These are phyloP conservation scores for Geum urbanum DNA, from an alignment of 306 rosid species.

Conservation along the genomic window DNA sequence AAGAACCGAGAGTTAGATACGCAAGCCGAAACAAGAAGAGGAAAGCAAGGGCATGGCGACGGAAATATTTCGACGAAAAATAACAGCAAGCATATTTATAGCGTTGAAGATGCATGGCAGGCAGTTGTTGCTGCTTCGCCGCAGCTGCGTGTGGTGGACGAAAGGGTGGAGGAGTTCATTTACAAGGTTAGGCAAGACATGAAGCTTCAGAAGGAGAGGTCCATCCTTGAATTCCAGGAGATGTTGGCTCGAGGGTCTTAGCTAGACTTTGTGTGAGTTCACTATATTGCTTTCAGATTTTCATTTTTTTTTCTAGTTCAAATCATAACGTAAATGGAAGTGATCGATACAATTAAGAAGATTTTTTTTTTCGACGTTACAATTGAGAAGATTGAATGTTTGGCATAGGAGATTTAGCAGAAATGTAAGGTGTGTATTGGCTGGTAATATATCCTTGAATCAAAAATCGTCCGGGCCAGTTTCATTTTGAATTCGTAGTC, in stretches of 20 bases:
- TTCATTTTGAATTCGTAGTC: no score
- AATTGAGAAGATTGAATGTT: no score
- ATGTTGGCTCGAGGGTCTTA: slow-evolving; percentile 40
- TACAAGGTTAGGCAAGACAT: slow-evolving; percentile 48
- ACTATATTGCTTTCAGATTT: background rate
- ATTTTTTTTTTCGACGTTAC: no score
- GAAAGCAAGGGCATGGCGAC: slow-evolving; percentile 18
- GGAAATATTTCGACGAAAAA: background rate
- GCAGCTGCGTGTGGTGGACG: slow-evolving; percentile 44
- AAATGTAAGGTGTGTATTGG: no score
- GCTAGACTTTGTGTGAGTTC: background rate
- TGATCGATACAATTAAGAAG: background rate
- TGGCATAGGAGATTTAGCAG: no score
- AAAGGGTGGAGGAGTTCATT: slow-evolving; percentile 67
- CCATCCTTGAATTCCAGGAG: slow-evolving; percentile 40
- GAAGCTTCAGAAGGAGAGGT: slow-evolving; percentile 49
- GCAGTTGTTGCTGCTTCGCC: slow-evolving; percentile 52
- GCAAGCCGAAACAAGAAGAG: slow-evolving; percentile 39
- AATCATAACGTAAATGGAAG: background rate
- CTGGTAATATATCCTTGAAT: no score
- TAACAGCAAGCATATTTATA: slow-evolving; percentile 15
- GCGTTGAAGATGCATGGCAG: slow-evolving; percentile 51
- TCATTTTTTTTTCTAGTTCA: background rate
- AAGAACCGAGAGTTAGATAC: background rate
- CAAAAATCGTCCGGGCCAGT: no score